Conservation (phyloP, 83 land plant species). For the Diphasiastrum complanatum region DNA sequence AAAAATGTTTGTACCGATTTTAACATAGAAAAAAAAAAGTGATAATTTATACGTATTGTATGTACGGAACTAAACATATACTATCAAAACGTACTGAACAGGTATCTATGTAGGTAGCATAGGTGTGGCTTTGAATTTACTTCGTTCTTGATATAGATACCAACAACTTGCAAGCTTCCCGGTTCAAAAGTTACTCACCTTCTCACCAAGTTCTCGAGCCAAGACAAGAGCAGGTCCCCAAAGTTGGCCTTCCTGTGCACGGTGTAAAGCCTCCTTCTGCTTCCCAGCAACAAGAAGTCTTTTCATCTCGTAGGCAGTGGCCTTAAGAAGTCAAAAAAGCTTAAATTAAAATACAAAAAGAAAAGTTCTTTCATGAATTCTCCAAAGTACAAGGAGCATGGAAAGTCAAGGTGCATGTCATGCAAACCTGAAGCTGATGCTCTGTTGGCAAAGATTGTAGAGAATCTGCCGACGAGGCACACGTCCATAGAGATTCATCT, state of each 20-base stretch:
- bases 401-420: background rate
- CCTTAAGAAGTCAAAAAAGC: slow-evolving; percentile 34
- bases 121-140: too few relatives aligned
- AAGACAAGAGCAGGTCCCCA: slow-evolving; percentile 95
- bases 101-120: too few relatives aligned
- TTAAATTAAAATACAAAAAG: slow-evolving; percentile 4
- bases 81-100: too few relatives aligned
- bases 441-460: slow-evolving; percentile 63
- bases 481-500: slow-evolving; percentile 18
- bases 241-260: slow-evolving; percentile 80
- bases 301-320: slow-evolving; percentile 71
- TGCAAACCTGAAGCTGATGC: slow-evolving; percentile 56
- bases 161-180: too few relatives aligned
- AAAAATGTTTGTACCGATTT: too few relatives aligned
- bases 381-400: background rate
- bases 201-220: slow-evolving; percentile 83
- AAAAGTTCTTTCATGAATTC: background rate
- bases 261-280: slow-evolving; percentile 72
- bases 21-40: too few relatives aligned
- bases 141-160: too few relatives aligned
- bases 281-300: slow-evolving; percentile 76
- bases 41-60: too few relatives aligned
- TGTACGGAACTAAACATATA: too few relatives aligned
- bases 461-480: slow-evolving; percentile 33
- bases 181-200: slow-evolving; percentile 48